These are phyloP conservation scores for Yamadazyma diospyri DNA, from an alignment of 1,139 yeast species.

Conservation along the genomic window DNA sequence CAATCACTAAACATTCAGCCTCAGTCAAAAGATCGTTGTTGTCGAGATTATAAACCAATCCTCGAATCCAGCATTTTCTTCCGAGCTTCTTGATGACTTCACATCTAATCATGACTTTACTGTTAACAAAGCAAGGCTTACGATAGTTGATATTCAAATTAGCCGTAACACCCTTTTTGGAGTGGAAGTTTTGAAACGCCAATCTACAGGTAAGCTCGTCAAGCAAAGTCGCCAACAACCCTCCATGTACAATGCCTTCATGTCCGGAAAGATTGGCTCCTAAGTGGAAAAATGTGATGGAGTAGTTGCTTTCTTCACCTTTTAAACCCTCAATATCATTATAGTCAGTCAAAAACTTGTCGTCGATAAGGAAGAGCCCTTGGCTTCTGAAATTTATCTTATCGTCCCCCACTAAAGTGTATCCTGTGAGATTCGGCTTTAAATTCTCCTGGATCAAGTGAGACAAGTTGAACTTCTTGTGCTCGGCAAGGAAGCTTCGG, in stretches of 20 bases:
- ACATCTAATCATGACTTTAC: constrained; percentile 36
- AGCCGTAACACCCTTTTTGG: constrained; percentile 45
- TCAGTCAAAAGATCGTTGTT: constrained; percentile 30
- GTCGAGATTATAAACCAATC: constrained; percentile 28
- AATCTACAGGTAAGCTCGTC: constrained; percentile 54
- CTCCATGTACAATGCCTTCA: constrained; percentile 53
- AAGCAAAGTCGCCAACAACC: constrained; percentile 49
- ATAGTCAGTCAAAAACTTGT: constrained; percentile 21
- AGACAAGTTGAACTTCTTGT: constrained; percentile 13
- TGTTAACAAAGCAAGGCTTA: constrained; percentile 35
- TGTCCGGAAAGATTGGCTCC: constrained; percentile 50
- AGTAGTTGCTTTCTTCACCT: constrained; percentile 18
- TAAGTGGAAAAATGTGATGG: constrained; percentile 40
- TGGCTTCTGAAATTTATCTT: constrained; percentile 35
- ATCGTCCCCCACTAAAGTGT: constrained; percentile 31
- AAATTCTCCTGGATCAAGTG: constrained; percentile 20
- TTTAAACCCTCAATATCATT: constrained; percentile 15
- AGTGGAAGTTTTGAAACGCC: constrained; percentile 45
- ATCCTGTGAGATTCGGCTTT: constrained; percentile 36
- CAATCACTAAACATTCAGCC: constrained; percentile 43
- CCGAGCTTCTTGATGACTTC: constrained; percentile 31
- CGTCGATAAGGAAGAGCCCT: constrained; percentile 36
- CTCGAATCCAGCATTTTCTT: constrained; percentile 44
- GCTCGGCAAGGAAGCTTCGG: constrained; percentile 7
- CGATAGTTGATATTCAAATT: constrained; percentile 42